A percentile compares a stretch with the other conserved stretches of the same genome.
Conservation (phyloP, 2,329 filamentous ascomycete genomes). For the Macrophomina pseudophaseolina region DNA sequence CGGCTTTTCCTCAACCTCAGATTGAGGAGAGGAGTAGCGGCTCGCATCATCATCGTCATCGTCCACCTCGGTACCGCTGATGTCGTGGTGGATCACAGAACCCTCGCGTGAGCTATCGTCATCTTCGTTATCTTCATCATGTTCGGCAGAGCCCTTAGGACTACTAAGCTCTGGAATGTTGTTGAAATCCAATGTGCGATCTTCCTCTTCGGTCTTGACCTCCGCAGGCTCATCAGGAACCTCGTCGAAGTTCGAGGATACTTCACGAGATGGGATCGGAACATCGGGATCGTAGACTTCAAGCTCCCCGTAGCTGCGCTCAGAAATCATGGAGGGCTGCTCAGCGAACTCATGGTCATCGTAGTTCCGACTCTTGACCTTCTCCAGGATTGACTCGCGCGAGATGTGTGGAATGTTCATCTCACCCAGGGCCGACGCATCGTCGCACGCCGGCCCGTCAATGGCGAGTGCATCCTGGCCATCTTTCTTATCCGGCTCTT, state of each 20-base stretch:
- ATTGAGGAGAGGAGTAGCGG: conserved; percentile 55
- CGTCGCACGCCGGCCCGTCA: conserved; percentile 44
- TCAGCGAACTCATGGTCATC: conserved; percentile 51
- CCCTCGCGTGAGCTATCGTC: conserved; percentile 46
- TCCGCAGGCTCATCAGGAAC: conserved; percentile 69
- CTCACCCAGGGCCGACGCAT: conserved; percentile 48
- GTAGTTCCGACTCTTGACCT: conserved; percentile 71
- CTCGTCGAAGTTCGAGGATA: conserved; percentile 62
- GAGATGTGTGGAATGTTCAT: conserved; percentile 82
- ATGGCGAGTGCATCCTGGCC: conserved; percentile 37
- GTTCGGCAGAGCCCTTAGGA: conserved; percentile 48
- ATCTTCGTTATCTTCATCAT: conserved; percentile 30
- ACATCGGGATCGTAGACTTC: conserved; percentile 79
- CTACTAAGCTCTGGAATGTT: conserved; percentile 66
- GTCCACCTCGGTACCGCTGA: conserved; percentile 41
- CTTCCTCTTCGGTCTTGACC: conserved; percentile 60
- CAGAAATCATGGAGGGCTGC: conserved; percentile 55
- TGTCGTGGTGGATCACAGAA: conserved; percentile 61
- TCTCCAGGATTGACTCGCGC: conserved; percentile 88
- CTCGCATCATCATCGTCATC: conserved; percentile 66
- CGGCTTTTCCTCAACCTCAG: conserved; percentile 39
- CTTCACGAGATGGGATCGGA: conserved; percentile 86
- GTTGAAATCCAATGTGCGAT: conserved; percentile 63
- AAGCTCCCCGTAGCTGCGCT: conserved; percentile 59
- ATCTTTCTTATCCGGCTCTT: conserved; percentile 31